phyloP scores from a whole-genome alignment of 768 basidiomycete species.

The Tulasnella sp. region DNA sequence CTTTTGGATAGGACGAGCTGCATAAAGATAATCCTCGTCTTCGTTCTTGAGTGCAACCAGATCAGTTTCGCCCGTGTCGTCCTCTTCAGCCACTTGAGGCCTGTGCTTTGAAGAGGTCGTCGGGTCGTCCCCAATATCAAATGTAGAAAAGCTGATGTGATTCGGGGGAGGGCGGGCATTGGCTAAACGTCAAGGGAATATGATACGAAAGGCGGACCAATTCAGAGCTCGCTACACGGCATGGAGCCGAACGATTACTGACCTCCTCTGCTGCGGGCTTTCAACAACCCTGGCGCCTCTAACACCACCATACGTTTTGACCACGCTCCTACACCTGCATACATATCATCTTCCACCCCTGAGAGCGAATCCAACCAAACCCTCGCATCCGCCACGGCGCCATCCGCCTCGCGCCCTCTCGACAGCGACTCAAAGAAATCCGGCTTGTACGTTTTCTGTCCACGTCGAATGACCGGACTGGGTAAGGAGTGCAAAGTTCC shows the following conservation, averaged over 20 bases:
- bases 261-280: not conserved
- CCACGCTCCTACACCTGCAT: not conserved
- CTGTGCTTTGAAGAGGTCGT: not conserved
- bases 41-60: not conserved
- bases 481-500: conserved; percentile 82
- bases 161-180: conserved; percentile 2
- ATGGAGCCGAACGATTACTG: not conserved
- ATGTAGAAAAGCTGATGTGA: not conserved
- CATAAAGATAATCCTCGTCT: not conserved
- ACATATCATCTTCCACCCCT: not conserved
- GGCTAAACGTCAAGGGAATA: not conserved
- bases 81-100: not conserved
- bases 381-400: conserved; percentile 43
- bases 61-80: not conserved
- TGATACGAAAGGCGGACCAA: not conserved
- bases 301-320: not conserved
- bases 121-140: not conserved
- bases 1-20: not conserved
- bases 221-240: not conserved
- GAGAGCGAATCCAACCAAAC: conserved; percentile 38
- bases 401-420: conserved; percentile 48
- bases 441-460: conserved; percentile 81
- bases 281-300: not conserved
- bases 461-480: conserved; percentile 63
- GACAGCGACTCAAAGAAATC: conserved; percentile 61